phyloP scores from a whole-genome alignment of 2,329 filamentous ascomycete species.

The Canariomyces notabilis region DNA sequence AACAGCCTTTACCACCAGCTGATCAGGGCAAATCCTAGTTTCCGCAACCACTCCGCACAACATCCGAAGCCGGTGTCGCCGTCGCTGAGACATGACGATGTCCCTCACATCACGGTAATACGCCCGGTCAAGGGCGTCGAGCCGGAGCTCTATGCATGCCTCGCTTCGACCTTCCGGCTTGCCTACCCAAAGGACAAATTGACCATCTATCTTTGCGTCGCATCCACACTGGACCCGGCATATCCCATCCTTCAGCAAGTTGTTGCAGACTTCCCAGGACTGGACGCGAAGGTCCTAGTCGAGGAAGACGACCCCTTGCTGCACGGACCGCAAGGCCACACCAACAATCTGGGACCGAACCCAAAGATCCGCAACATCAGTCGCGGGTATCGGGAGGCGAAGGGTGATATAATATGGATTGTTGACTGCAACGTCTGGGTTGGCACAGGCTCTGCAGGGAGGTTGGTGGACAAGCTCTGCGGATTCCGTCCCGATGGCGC shows the following conservation, averaged over 20 bases:
- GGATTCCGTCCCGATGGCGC: constrained; percentile 54
- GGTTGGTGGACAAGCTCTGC: constrained; percentile 84
- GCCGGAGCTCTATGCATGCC: constrained; percentile 84
- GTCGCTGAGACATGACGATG: constrained; percentile 44
- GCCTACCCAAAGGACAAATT: constrained; percentile 72
- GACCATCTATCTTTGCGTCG: constrained; percentile 77
- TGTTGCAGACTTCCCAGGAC: constrained; percentile 64
- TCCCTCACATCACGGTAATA: constrained; percentile 84
- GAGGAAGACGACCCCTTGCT: constrained; percentile 77
- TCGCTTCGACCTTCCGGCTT: constrained; percentile 79
- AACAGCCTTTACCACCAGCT: constrained; percentile 3
- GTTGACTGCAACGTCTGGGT: constrained; percentile 97
- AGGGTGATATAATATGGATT: constrained; percentile 86
- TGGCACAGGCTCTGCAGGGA: constrained; percentile 67
- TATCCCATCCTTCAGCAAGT: constrained; percentile 68
- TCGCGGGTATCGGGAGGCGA: constrained; percentile 81
- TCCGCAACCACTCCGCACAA: constrained; percentile 48
- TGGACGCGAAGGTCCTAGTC: constrained; percentile 68
- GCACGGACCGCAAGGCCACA: constrained; percentile 45
- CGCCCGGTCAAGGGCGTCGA: constrained; percentile 92
- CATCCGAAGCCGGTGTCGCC: constrained; percentile 48
- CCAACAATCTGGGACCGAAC: constrained; percentile 74
- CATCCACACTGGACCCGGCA: constrained; percentile 68
- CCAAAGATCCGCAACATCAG: constrained; percentile 99
- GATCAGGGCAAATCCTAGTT: constrained; percentile 34